Evolutionary conservation across 2,329 filamentous ascomycete genomes (phyloP).

Genomic region (Neofusicoccum ribis): DNA sequence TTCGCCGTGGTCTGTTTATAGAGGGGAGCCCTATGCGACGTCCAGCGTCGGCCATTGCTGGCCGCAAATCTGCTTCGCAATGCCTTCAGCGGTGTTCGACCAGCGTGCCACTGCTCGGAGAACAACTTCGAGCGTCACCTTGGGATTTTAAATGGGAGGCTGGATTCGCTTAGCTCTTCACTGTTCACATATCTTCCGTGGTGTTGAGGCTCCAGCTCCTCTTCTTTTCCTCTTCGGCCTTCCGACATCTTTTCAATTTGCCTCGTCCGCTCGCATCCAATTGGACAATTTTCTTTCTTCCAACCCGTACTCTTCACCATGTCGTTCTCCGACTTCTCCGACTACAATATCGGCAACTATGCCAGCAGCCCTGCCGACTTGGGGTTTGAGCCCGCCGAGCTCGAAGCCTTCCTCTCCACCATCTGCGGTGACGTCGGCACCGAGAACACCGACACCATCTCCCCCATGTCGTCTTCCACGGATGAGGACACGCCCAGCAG

Average conservation of each 20-base stretch:
- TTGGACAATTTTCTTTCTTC: neutral
- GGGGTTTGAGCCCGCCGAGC: too few relatives aligned
- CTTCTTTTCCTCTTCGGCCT: conserved; percentile 3
- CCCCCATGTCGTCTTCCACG: neutral
- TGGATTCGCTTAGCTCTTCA: neutral
- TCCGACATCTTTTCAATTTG: neutral
- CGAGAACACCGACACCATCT: neutral
- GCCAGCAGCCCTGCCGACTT: too few relatives aligned
- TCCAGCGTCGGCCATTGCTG: too few relatives aligned
- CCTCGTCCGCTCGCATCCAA: neutral
- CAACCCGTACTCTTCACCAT: too few relatives aligned
- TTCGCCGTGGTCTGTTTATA: neutral
- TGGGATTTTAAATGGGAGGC: too few relatives aligned
- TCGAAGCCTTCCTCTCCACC: neutral
- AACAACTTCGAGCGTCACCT: neutral
- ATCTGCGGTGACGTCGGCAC: neutral
- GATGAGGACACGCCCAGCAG: too few relatives aligned
- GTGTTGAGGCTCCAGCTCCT: neutral
- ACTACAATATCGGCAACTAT: too few relatives aligned
- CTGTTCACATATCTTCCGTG: too few relatives aligned
- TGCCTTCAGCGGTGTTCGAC: neutral
- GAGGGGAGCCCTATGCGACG: neutral
- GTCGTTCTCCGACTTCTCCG: too few relatives aligned
- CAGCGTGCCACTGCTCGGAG: neutral
- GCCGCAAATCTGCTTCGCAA: neutral